Conservation (phyloP, 75 land plant genomes). For the Selaginella tamariscina region DNA sequence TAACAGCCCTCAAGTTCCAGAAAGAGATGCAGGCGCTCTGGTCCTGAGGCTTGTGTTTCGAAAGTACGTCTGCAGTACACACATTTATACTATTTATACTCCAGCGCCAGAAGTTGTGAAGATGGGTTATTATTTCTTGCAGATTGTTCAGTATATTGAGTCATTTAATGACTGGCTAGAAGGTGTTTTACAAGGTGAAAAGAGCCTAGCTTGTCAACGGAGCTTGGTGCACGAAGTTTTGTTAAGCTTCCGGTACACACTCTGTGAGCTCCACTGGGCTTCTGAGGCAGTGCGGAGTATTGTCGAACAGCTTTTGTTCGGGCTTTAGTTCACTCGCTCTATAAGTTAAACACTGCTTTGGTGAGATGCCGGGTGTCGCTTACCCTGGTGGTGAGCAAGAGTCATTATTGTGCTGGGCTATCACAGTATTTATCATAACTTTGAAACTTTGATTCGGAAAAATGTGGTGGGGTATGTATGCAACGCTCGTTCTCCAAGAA, state of each 20-base stretch:
- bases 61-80: constrained; percentile 74
- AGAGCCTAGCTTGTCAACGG: constrained; percentile 70
- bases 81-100: constrained; percentile 16
- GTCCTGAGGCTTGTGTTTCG: constrained; percentile 66
- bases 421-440: constrained; percentile 90
- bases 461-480: constrained; percentile 15
- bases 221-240: constrained; percentile 94
- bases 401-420: too few species aligned
- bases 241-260: constrained; percentile 72
- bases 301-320: constrained; percentile 36
- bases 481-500: too few species aligned
- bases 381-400: too few species aligned
- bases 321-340: constrained; percentile 75
- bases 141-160: constrained; percentile 42
- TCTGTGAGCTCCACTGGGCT: constrained; percentile 89
- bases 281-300: constrained; percentile 41
- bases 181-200: constrained; percentile 73
- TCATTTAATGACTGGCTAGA: constrained; percentile 75
- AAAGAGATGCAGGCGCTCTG: constrained; percentile 96
- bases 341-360: too few species aligned
- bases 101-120: constrained; percentile 1
- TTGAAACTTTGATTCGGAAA: constrained; percentile 59
- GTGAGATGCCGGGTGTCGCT: too few species aligned
- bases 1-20: constrained; percentile 87
- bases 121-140: background rate